These are phyloP conservation scores for Pythium volutum DNA, from an alignment of 352 stramenopile genomes.

Conservation along the genomic window DNA sequence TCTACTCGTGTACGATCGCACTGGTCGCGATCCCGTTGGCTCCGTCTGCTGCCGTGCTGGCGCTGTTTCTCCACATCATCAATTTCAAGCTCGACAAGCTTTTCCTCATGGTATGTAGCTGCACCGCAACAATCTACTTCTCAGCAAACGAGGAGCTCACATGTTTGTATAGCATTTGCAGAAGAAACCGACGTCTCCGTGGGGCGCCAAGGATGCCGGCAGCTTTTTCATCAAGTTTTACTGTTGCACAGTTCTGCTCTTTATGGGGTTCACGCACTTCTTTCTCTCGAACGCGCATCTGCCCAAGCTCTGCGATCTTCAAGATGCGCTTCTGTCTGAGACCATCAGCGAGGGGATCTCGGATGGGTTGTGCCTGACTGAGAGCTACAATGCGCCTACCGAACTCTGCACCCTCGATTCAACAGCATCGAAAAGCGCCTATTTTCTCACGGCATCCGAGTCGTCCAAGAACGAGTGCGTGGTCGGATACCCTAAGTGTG, in stretches of 20 bases:
- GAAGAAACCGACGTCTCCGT: constrained; percentile 67
- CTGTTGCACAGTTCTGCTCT: constrained; percentile 67
- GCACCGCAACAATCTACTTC: background rate
- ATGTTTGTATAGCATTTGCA: constrained; percentile 41
- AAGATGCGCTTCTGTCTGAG: constrained; percentile 36
- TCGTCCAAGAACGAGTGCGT: constrained; percentile 29
- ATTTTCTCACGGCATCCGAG: constrained; percentile 29
- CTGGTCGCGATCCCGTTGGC: constrained; percentile 70
- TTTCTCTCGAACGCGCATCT: constrained; percentile 47
- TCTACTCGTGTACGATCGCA: constrained; percentile 76
- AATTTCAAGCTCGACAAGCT: constrained; percentile 85
- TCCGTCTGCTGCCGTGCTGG: constrained; percentile 47
- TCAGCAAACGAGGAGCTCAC: background rate
- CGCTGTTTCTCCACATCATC: constrained; percentile 52
- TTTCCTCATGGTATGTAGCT: constrained; percentile 50
- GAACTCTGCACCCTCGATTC: constrained; percentile 35
- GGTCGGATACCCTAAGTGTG: constrained; percentile 51
- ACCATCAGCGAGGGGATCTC: background rate
- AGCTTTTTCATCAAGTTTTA: constrained; percentile 90
- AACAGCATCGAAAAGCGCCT: constrained; percentile 32
- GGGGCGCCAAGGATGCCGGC: constrained; percentile 71
- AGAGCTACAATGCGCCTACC: constrained; percentile 30
- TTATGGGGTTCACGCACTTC: constrained; percentile 56
- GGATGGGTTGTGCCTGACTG: constrained; percentile 27
- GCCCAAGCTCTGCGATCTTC: constrained; percentile 55